phyloP scores from a whole-genome alignment of 1,284 basidiomycete species.

The Mycosarcoma mackinlayi region DNA sequence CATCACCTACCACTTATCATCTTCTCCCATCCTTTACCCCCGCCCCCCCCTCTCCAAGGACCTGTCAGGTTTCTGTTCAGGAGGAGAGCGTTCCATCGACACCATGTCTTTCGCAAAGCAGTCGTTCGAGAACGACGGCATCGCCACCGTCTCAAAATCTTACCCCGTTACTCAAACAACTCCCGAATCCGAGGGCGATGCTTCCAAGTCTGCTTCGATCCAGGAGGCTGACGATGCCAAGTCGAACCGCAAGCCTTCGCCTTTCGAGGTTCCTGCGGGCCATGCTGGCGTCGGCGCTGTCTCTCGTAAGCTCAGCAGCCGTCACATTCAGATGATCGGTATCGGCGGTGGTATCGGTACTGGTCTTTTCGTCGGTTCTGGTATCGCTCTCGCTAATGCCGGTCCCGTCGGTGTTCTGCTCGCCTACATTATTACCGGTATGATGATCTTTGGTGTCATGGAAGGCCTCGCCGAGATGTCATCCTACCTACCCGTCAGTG shows the following conservation, averaged over 20 bases:
- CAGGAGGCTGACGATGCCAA: slow-evolving; percentile 19
- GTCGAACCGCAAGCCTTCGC: slow-evolving; percentile 20
- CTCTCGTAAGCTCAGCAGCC: slow-evolving; percentile 36
- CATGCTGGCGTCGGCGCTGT: slow-evolving; percentile 37
- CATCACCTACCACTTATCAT: background rate
- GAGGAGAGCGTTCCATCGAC: slow-evolving; percentile 16
- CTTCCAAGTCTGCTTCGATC: slow-evolving; percentile 25
- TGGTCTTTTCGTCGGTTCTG: slow-evolving; percentile 61
- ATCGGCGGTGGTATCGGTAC: slow-evolving; percentile 63
- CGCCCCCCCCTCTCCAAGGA: slow-evolving; percentile 18
- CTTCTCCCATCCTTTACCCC: background rate
- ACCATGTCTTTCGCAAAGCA: slow-evolving; percentile 36
- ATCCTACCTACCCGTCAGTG: slow-evolving; percentile 57
- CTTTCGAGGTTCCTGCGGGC: slow-evolving; percentile 42
- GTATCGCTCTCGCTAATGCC: slow-evolving; percentile 48
- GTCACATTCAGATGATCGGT: slow-evolving; percentile 60
- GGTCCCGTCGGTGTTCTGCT: slow-evolving; percentile 60
- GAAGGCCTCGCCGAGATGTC: slow-evolving; percentile 63
- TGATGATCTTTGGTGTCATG: slow-evolving; percentile 57
- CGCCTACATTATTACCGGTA: slow-evolving; percentile 57
- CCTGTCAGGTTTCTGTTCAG: slow-evolving; percentile 22
- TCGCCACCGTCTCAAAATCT: slow-evolving; percentile 35
- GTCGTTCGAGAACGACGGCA: slow-evolving; percentile 37
- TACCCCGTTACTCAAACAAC: slow-evolving; percentile 21
- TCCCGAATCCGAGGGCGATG: slow-evolving; percentile 13